Evolutionary conservation across 495 filamentous ascomycete species (phyloP).

Genomic region (Aspergillus asperescens): DNA sequence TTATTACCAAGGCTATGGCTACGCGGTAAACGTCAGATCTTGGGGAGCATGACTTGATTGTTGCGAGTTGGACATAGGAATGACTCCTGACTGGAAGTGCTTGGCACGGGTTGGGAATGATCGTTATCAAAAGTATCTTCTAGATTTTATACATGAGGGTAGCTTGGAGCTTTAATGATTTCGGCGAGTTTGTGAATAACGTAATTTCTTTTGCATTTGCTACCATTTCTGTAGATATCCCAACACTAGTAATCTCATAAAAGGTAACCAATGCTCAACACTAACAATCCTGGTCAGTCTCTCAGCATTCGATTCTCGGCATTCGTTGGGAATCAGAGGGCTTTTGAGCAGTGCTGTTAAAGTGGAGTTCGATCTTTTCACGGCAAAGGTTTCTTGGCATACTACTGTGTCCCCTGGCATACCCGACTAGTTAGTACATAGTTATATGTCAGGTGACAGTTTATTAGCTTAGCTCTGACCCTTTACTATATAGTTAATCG

Average conservation of each 20-base stretch:
- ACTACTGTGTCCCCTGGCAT: no score
- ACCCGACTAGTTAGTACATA: no score
- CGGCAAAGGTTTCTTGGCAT: no score
- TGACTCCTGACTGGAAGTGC: conserved; percentile 9
- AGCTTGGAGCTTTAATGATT: conserved; percentile 39
- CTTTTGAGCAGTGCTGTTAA: no score
- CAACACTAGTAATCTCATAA: no score
- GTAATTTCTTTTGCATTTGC: neutral
- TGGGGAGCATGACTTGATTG: neutral
- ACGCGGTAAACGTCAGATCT: conserved; percentile 57
- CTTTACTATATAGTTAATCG: no score
- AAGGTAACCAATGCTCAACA: no score
- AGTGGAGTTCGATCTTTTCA: no score
- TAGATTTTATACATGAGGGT: conserved; percentile 27
- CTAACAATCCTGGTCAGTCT: no score
- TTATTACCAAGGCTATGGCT: conserved; percentile 96
- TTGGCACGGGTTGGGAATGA: conserved; percentile 12
- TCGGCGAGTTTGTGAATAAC: conserved; percentile 17
- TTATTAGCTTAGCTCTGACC: no score
- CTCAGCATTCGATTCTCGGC: neutral
- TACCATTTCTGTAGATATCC: neutral
- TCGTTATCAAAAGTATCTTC: conserved; percentile 34
- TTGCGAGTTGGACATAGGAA: conserved; percentile 3
- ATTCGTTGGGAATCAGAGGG: neutral
- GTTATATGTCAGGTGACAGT: no score